Evolutionary conservation across 1,284 basidiomycete genomes (phyloP), one percentile per base, ranked within the genome.

Genomic region (Pseudozyma sp.): DNA sequence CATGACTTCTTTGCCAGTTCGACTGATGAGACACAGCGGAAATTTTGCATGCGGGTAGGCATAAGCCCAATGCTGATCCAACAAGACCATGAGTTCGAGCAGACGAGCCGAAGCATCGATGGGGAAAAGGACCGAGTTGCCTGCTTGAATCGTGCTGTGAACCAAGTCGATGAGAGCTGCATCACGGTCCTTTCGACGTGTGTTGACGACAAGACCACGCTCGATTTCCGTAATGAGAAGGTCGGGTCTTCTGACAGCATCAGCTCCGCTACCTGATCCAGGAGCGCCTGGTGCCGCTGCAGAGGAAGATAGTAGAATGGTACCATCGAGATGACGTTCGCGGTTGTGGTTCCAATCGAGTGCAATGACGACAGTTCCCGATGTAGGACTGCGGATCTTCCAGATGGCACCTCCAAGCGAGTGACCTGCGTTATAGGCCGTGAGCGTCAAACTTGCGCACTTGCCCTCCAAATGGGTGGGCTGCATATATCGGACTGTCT

Each of bases 41-140:
- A 79, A 82, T 11, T 77, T 74, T 5, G 77, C 77, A 45, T 83
- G 75, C 0, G 96, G 95, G 69, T 87, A 88, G 54, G 87, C 92
- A 86, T 91, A 98, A 55, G 92, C 92, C 97, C 97, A 99, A 84
- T 99, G 96, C 83, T 97, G 95, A 83, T 99, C 97, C 44, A 99
- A 90, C 11, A 99, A 88, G 19, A 99, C 93, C 36, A 99, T 90
- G 5, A 99, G 88, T 83, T 99, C 97, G 21, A 99, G 89, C 5
- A 99, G 88, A 19, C 97, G 91, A 0, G 95, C 94, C 36, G 95
- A 95, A 0, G 95, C 90, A 84, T 99, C 97, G 78, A 93, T 93
- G 5, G 97, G 97, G 42, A 98, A 87, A 21, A 99, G 88, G 25
- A 99, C 91, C 90, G 48, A 90, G 88, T 18, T 91, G 90, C 51